Base-by-base conservation (phyloP, 495 filamentous ascomycete species). In the Podospora pseudoanserina region DNA sequence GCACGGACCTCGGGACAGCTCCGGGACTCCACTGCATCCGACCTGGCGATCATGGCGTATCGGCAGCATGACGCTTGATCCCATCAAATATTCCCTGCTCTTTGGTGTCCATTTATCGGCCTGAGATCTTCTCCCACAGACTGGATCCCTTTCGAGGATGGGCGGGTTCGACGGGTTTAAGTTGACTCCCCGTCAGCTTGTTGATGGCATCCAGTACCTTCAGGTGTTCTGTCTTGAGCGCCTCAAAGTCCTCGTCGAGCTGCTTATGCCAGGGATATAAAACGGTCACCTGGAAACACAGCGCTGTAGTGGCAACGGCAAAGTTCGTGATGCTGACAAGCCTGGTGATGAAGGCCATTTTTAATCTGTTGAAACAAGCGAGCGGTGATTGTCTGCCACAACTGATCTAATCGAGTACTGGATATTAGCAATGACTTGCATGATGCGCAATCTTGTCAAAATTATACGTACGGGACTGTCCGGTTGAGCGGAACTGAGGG, bases 241-340 rank as follows among this genome's bases (percentile, higher is more conserved):
- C 73, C 65, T 86, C 78, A 73, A 90, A 89, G 64, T 84, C 84
- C 1, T 87, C 78, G 68, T 89, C 86, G n/a, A 90, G 78, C 69
- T 84, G 75, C 53, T 87, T 79, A 74, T 90, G 87, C 87, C 87
- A 90, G 30, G 87, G 87, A 72, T 90, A 90, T 18, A 90, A 75
- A 44, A 90, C 87, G 70, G 82, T 84, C 61, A 88, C 87, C 77
- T 90, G 87, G 73, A 90, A 90, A 49, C 76, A 76, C 9, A 90
- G 79, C 0, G 87, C 87, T n/a, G 86, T 85, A 26, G 80, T 80
- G 63, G 85, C 87, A 67, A 90, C 82, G 63, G 80, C 72, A 70
- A 90, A 89, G 76, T 90, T 90, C 44, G 84, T 86, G 59, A 88
- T 28, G 27, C 87, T 88, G 69, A 89, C 82, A 2, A 81, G 75